Percentiles rank a stretch among this genome's conserved stretches.
These are phyloP conservation scores for Chenopodium album DNA, from an alignment of 148 eudicot species.

Conservation along the genomic window DNA sequence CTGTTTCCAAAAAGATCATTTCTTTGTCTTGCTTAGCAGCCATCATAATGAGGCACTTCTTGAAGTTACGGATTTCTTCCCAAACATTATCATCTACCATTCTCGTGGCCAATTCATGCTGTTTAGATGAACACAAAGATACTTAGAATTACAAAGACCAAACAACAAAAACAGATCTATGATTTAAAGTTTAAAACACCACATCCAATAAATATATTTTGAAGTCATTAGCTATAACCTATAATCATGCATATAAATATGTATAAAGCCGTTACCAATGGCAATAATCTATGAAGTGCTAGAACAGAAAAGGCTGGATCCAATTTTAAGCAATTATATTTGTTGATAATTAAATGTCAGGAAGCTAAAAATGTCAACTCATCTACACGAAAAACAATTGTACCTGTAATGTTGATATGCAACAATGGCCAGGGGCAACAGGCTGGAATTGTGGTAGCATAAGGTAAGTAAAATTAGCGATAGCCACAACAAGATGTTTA, in stretches of 20 bases:
- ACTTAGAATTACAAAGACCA: neutral
- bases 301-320: neutral
- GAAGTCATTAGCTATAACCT: too few species aligned
- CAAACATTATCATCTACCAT: conserved; percentile 86
- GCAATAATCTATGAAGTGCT: neutral
- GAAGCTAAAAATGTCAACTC: neutral
- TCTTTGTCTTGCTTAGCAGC: conserved; percentile 91
- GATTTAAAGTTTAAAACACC: neutral
- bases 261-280: neutral
- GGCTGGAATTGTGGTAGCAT: conserved; percentile 78
- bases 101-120: conserved; percentile 91
- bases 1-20: conserved; percentile 83
- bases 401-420: conserved; percentile 85
- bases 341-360: conserved; percentile 7
- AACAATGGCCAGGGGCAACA: conserved; percentile 85
- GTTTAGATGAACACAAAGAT: conserved; percentile 23
- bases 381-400: neutral
- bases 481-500: conserved; percentile 80
- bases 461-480: conserved; percentile 86
- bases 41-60: conserved; percentile 97
- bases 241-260: neutral
- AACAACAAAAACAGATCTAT: neutral
- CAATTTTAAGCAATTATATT: neutral
- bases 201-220: neutral
- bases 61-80: conserved; percentile 95